Percentiles rank a stretch among this genome's conserved stretches.
Evolutionary conservation across 805 yeast genomes (phyloP).

Genomic region (Metschnikowia arizonensis): DNA sequence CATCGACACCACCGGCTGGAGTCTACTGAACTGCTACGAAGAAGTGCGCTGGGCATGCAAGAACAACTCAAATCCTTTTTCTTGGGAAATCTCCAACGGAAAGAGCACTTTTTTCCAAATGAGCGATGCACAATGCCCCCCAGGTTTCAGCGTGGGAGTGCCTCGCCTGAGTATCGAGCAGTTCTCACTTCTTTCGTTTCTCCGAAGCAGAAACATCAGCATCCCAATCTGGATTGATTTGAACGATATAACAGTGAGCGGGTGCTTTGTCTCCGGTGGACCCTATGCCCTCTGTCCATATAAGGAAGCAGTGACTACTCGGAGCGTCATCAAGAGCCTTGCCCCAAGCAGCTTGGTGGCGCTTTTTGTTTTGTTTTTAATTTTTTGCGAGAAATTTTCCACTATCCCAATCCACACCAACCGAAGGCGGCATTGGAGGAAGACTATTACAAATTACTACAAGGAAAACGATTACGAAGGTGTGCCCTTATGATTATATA

Average conservation of each 20-base stretch:
- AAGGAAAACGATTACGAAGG: slow-evolving; percentile 75
- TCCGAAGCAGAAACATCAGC: slow-evolving; percentile 21
- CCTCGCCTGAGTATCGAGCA: slow-evolving; percentile 38
- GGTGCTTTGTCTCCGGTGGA: slow-evolving; percentile 88
- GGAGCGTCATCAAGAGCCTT: slow-evolving; percentile 58
- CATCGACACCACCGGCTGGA: slow-evolving; percentile 49
- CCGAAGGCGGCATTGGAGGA: slow-evolving; percentile 61
- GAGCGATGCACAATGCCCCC: slow-evolving; percentile 29
- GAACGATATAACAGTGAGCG: slow-evolving; percentile 66
- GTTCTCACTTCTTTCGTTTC: slow-evolving; percentile 26
- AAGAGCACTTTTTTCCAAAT: slow-evolving; percentile 43
- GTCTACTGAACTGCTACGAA: slow-evolving; percentile 61
- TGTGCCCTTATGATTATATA: slow-evolving; percentile 58
- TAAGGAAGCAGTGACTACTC: slow-evolving; percentile 47
- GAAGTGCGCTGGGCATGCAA: slow-evolving; percentile 55
- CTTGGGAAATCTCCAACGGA: slow-evolving; percentile 39
- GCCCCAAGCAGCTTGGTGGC: slow-evolving; percentile 65
- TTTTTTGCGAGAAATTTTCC: slow-evolving; percentile 51
- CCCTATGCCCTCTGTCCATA: slow-evolving; percentile 77
- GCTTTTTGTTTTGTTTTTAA: slow-evolving; percentile 45
- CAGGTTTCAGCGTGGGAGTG: slow-evolving; percentile 27
- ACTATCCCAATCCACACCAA: slow-evolving; percentile 67
- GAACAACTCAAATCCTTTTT: slow-evolving; percentile 30
- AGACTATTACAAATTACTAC: slow-evolving; percentile 49
- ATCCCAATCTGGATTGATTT: slow-evolving; percentile 71